phyloP scores from a whole-genome alignment of 169 alveolate species.

The Eimeria nieschulzi region DNA sequence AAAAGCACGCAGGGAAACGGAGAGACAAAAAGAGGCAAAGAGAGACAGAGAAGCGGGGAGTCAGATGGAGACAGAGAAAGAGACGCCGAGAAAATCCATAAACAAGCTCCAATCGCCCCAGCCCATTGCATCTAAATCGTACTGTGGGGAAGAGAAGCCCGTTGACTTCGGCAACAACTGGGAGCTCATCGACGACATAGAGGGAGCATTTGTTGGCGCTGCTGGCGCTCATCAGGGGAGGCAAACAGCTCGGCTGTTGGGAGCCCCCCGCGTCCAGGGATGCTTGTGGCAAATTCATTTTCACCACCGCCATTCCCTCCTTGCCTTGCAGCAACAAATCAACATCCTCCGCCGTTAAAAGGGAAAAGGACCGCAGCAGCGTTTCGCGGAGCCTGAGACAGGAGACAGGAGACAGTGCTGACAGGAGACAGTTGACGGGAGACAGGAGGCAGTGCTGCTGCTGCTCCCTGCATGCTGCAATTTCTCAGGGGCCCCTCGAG shows the following conservation, averaged over 20 bases:
- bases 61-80: not conserved
- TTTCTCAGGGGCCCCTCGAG: too few relatives aligned
- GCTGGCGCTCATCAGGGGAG: conserved; percentile 31
- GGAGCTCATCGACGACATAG: conserved; percentile 14
- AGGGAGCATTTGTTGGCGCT: conserved; percentile 45
- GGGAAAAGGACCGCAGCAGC: conserved; percentile 47
- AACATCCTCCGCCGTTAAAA: conserved; percentile 3
- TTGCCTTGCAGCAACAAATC: conserved; percentile 60
- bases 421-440: not conserved
- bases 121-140: not conserved
- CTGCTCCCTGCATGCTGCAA: too few relatives aligned
- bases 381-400: conserved; percentile 56
- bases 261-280: not conserved
- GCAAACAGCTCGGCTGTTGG: conserved; percentile 30
- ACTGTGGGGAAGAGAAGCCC: conserved; percentile 70
- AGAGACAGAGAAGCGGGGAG: not conserved
- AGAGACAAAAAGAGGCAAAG: not conserved
- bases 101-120: not conserved
- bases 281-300: conserved; percentile 15
- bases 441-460: not conserved
- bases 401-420: not conserved
- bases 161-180: conserved; percentile 49
- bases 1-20: not conserved
- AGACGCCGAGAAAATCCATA: not conserved
- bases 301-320: conserved; percentile 27